Base-by-base conservation (phyloP, 768 basidiomycete genomes). In the Symmetrospora coprosmae region DNA sequence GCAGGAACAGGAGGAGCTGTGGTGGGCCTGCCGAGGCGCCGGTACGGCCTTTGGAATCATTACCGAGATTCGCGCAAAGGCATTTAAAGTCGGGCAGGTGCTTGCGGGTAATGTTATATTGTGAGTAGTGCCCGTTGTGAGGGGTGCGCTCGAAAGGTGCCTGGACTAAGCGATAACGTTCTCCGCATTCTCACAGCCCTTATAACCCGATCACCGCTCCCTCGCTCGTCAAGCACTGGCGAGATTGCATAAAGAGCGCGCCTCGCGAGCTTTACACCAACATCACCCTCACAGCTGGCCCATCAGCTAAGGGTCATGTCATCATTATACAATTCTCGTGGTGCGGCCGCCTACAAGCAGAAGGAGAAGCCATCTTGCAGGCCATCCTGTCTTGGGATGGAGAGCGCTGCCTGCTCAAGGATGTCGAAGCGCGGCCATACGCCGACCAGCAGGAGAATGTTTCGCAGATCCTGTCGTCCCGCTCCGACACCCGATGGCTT, bases 91-190 rank as follows among this genome's bases (percentile, higher is more conserved):
- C 9, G 87, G 88, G 8, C 82, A 87, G 6, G 87, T 90, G 2
- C 91, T 87, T 67, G 87, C 90, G 9, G 90, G 90, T 2, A 92
- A 89, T 70, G 76, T 92, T 40, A 83, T 94, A 64, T 92, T 88
- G 88, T 88, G 66, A 68, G 86, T n/a, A n/a, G n/a, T n/a, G n/a
- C n/a, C n/a, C n/a, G n/a, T n/a, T n/a, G n/a, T n/a, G n/a, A n/a
- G n/a, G n/a, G n/a, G n/a, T n/a, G n/a, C n/a, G n/a, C n/a, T n/a
- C n/a, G n/a, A n/a, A n/a, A n/a, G n/a, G n/a, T n/a, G n/a, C n/a
- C n/a, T n/a, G n/a, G n/a, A n/a, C n/a, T n/a, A n/a, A n/a, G n/a
- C n/a, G n/a, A n/a, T 61, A 25, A 2, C 47, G 28, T 34, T n/a
- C n/a, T n/a, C n/a, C n/a, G n/a, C n/a, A n/a, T n/a, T n/a, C n/a